phyloP scores from a whole-genome alignment of 2,329 filamentous ascomycete species.

The Epichloe uncinata region DNA sequence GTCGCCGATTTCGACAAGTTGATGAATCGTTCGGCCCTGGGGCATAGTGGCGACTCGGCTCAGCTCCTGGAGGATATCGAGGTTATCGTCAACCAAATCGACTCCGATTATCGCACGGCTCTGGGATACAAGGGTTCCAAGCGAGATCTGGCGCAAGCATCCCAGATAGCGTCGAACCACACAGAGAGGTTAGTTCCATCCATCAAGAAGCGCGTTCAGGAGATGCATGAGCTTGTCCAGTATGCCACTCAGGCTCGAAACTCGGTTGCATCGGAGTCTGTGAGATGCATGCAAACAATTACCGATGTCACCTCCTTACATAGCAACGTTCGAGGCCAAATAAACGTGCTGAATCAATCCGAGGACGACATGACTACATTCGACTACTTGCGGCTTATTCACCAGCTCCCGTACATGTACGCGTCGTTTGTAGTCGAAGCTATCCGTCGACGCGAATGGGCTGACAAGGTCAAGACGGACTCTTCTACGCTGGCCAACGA shows the following conservation, averaged over 20 bases:
- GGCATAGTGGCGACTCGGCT: slow-evolving; percentile 48
- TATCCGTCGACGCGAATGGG: slow-evolving; percentile 78
- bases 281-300: slow-evolving; percentile 69
- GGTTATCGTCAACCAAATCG: slow-evolving; percentile 73
- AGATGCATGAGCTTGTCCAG: slow-evolving; percentile 48
- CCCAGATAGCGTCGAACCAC: slow-evolving; percentile 49
- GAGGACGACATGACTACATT: slow-evolving; percentile 70
- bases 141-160: slow-evolving; percentile 45
- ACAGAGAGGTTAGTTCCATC: slow-evolving; percentile 49
- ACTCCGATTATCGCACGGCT: slow-evolving; percentile 70
- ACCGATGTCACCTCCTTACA: slow-evolving; percentile 67
- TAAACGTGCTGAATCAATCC: slow-evolving; percentile 57
- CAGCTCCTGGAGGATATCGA: slow-evolving; percentile 75
- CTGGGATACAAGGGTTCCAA: slow-evolving; percentile 53
- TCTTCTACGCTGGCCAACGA: slow-evolving; percentile 83
- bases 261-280: slow-evolving; percentile 47
- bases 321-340: slow-evolving; percentile 55
- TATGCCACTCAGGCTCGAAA: slow-evolving; percentile 55
- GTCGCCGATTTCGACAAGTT: slow-evolving; percentile 50
- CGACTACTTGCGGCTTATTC: slow-evolving; percentile 65
- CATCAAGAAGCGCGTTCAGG: slow-evolving; percentile 39
- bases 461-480: slow-evolving; percentile 77
- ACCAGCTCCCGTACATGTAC: slow-evolving; percentile 78
- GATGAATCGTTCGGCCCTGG: slow-evolving; percentile 38
- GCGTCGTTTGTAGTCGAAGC: slow-evolving; percentile 80